phyloP scores from a whole-genome alignment of 2,329 filamentous ascomycete genomes.

The Pseudocercospora eumusae region DNA sequence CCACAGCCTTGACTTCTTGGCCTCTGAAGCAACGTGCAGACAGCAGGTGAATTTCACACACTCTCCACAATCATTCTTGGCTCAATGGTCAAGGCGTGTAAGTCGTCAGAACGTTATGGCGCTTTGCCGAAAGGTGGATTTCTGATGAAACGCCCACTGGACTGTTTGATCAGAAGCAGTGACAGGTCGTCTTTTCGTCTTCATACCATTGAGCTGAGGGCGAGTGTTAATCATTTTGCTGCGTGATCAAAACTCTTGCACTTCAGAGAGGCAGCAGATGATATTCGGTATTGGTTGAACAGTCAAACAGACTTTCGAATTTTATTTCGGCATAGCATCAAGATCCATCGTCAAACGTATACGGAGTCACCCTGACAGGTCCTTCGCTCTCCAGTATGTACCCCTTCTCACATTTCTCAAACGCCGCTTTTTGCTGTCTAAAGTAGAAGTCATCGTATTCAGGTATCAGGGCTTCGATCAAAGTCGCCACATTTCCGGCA shows the following conservation, averaged over 20 bases:
- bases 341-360: constrained; percentile 15
- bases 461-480: constrained; percentile 18
- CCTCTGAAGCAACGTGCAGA: too few relatives aligned
- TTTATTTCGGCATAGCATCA: background rate
- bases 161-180: too few relatives aligned
- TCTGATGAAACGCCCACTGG: too few relatives aligned
- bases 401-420: constrained; percentile 29
- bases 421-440: constrained; percentile 21
- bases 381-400: constrained; percentile 30
- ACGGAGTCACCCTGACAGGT: constrained; percentile 16
- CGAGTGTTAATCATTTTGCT: background rate
- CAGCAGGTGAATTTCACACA: too few relatives aligned
- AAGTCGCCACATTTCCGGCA: constrained; percentile 9
- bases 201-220: background rate
- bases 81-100: background rate
- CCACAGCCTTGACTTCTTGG: too few relatives aligned
- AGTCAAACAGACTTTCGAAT: background rate
- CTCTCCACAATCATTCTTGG: background rate
- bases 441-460: constrained; percentile 24
- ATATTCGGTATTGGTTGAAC: background rate
- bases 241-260: background rate
- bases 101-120: background rate
- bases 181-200: too few relatives aligned
- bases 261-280: background rate
- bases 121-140: too few relatives aligned